Evolutionary conservation across 108 stramenopile genomes (phyloP).

Genomic region (Cyclotella kingstonii): DNA sequence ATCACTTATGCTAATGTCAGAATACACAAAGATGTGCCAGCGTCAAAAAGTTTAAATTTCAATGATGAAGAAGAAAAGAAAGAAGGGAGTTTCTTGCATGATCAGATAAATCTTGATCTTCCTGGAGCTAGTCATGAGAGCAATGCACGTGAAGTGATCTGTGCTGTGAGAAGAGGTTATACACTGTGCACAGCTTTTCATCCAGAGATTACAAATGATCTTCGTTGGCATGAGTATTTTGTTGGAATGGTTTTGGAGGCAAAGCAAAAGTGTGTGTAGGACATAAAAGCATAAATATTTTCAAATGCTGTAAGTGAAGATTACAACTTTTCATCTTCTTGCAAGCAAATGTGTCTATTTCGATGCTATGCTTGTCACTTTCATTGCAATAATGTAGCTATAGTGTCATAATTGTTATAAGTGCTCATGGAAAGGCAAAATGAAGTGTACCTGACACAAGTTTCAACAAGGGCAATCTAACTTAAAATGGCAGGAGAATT

Average conservation of each 20-base stretch:
- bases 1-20: slow-evolving; percentile 48
- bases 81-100: slow-evolving; percentile 20
- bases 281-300: too few species aligned
- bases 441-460: too few species aligned
- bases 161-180: slow-evolving; percentile 84
- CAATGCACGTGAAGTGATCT: slow-evolving; percentile 90
- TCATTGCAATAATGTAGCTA: too few species aligned
- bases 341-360: too few species aligned
- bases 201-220: slow-evolving; percentile 93
- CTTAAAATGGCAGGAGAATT: too few species aligned
- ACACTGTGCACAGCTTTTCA: slow-evolving; percentile 95
- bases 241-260: slow-evolving; percentile 67
- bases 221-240: slow-evolving; percentile 94
- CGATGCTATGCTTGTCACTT: too few species aligned
- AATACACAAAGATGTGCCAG: slow-evolving; percentile 23
- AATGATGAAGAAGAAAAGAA: slow-evolving; percentile 30
- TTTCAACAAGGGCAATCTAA: too few species aligned
- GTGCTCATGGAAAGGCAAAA: too few species aligned
- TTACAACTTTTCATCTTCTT: too few species aligned
- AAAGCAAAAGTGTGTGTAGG: slow-evolving; percentile 20
- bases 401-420: too few species aligned
- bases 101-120: slow-evolving; percentile 41
- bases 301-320: too few species aligned
- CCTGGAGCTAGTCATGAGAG: slow-evolving; percentile 84
- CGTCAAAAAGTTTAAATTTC: not conserved